phyloP scores from a whole-genome alignment of 768 basidiomycete species.

The Amanita muscaria region DNA sequence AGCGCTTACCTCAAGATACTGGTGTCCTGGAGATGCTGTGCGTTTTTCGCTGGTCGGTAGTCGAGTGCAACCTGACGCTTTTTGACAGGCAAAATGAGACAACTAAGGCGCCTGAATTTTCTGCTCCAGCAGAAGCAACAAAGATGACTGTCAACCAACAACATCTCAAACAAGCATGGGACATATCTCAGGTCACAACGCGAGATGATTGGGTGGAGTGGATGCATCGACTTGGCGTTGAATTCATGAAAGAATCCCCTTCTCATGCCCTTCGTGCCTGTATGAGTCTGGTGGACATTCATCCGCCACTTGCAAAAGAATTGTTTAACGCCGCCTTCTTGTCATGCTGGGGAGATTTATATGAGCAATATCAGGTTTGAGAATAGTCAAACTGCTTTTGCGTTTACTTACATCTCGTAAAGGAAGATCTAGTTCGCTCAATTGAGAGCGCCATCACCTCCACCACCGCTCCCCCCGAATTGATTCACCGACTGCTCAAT shows the following conservation, averaged over 20 bases:
- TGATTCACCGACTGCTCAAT: slow-evolving; percentile 86
- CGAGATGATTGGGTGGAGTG: slow-evolving; percentile 92
- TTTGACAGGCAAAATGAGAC: slow-evolving; percentile 43
- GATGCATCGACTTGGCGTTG: slow-evolving; percentile 88
- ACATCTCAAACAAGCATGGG: slow-evolving; percentile 96
- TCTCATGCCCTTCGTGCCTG: slow-evolving; percentile 97
- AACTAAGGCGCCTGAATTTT: slow-evolving; percentile 58
- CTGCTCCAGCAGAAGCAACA: slow-evolving; percentile 77
- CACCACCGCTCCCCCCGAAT: slow-evolving; percentile 68
- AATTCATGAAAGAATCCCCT: slow-evolving; percentile 97
- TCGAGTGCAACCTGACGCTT: slow-evolving; percentile 6
- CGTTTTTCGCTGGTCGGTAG: slow-evolving; percentile 13
- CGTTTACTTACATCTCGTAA: slow-evolving; percentile 8
- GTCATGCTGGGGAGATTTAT: slow-evolving; percentile 94
- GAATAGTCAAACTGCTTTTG: background rate
- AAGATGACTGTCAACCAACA: slow-evolving; percentile 95
- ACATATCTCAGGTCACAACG: slow-evolving; percentile 65
- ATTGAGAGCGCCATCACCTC: slow-evolving; percentile 83
- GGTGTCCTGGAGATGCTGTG: slow-evolving; percentile 62
- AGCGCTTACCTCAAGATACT: slow-evolving; percentile 82
- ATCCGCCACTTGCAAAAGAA: slow-evolving; percentile 86
- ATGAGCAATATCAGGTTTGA: slow-evolving; percentile 90
- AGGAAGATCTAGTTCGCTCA: slow-evolving; percentile 92
- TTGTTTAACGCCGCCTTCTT: slow-evolving; percentile 97
- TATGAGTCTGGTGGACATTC: slow-evolving; percentile 86